phyloP scores from a whole-genome alignment of 129 eudicot species.

The Flaveria robusta region DNA sequence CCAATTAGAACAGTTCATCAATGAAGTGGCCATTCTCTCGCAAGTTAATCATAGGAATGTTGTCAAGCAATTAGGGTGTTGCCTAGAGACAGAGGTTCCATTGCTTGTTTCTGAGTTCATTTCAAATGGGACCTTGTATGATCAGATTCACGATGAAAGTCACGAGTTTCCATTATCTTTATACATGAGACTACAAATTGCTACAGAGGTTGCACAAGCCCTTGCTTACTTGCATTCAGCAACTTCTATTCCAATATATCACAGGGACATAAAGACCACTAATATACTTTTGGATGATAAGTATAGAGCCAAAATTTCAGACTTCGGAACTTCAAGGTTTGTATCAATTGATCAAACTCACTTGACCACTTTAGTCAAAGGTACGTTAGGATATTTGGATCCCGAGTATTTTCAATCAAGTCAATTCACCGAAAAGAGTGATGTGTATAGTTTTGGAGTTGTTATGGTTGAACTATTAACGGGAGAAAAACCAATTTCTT shows the following conservation, averaged over 20 bases:
- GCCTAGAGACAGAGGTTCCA: slow-evolving; percentile 38
- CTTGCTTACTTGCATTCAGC: too few species aligned
- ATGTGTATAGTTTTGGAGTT: slow-evolving; percentile 35
- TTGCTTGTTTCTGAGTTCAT: slow-evolving; percentile 30
- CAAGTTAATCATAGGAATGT: slow-evolving; percentile 36
- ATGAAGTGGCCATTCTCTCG: slow-evolving; percentile 34
- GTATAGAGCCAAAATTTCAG: slow-evolving; percentile 28
- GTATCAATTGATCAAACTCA: slow-evolving; percentile 29
- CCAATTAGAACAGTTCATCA: slow-evolving; percentile 27
- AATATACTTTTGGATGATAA: slow-evolving; percentile 36
- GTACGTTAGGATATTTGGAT: slow-evolving; percentile 34
- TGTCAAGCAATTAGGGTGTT: slow-evolving; percentile 34
- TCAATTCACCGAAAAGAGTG: slow-evolving; percentile 32
- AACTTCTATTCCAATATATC: too few species aligned
- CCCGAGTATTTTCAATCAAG: slow-evolving; percentile 31
- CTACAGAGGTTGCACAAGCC: slow-evolving; percentile 36
- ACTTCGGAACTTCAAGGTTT: slow-evolving; percentile 37
- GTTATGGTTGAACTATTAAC: slow-evolving; percentile 31
- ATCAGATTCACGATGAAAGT: slow-evolving; percentile 15
- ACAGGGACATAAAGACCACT: too few species aligned
- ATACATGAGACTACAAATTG: slow-evolving; percentile 29
- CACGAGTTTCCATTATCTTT: slow-evolving; percentile 14
- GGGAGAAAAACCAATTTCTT: slow-evolving; percentile 11
- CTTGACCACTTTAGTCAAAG: slow-evolving; percentile 28
- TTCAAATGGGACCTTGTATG: slow-evolving; percentile 36